phyloP scores from a whole-genome alignment of 2,329 filamentous ascomycete genomes.

The Chaetomium olivaceum region DNA sequence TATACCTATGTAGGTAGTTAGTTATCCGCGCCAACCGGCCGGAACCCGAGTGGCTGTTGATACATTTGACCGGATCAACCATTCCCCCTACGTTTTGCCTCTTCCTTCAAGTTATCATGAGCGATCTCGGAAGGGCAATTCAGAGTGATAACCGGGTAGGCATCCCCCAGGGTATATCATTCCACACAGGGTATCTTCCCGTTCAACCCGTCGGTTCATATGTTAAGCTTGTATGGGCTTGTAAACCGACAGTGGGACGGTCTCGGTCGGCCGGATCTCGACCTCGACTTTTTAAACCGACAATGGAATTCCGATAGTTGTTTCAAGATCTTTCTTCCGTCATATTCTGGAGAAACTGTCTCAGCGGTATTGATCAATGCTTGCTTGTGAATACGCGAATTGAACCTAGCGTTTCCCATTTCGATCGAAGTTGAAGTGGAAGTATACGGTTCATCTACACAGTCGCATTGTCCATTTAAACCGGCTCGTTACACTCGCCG shows the following conservation, averaged over 20 bases:
- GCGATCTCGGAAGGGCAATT: background rate
- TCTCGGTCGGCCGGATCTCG: background rate
- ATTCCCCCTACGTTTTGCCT: background rate
- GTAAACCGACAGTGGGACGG: background rate
- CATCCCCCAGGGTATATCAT: slow-evolving; percentile 1
- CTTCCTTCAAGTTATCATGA: background rate
- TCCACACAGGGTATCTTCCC: slow-evolving; percentile 11
- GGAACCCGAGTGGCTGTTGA: background rate
- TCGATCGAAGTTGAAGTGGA: background rate
- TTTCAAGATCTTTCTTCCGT: too few relatives aligned
- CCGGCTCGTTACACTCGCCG: background rate
- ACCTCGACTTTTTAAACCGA: background rate
- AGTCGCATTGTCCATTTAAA: background rate
- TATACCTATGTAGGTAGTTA: background rate
- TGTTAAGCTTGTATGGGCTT: background rate
- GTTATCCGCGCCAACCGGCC: background rate
- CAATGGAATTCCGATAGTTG: too few relatives aligned
- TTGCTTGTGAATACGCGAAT: too few relatives aligned
- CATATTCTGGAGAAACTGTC: too few relatives aligned
- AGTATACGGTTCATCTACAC: background rate
- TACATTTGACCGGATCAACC: background rate
- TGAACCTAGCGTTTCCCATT: background rate
- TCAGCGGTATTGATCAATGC: too few relatives aligned
- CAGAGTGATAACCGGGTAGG: slow-evolving; percentile 26
- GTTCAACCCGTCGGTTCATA: slow-evolving; percentile 14